A percentile compares a stretch with the other conserved stretches of the same genome.
phyloP scores from a whole-genome alignment of 768 basidiomycete species.

The Suillus occidentalis region DNA sequence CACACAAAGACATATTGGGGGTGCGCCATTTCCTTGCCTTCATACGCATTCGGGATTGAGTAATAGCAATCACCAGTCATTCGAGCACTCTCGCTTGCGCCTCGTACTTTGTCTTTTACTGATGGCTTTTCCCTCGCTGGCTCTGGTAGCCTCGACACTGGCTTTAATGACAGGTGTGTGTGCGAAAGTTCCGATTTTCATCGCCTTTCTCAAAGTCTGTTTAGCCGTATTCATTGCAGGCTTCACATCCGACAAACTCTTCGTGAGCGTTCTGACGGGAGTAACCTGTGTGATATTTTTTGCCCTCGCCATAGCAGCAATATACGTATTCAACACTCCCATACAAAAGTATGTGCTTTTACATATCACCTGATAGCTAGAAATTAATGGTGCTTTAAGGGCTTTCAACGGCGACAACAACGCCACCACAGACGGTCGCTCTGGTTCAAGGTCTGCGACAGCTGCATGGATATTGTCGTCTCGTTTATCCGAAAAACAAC shows the following conservation, averaged over 20 bases:
- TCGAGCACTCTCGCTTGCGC: neutral
- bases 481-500: no score
- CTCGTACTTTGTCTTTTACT: neutral
- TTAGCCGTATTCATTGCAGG: neutral
- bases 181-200: neutral
- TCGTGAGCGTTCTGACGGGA: neutral
- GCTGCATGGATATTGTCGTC: no score
- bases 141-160: neutral
- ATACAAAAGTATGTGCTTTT: neutral
- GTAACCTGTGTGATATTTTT: fast-evolving
- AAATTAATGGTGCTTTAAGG: neutral
- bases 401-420: neutral
- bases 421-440: neutral
- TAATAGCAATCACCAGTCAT: neutral
- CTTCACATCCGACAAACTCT: neutral
- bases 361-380: neutral
- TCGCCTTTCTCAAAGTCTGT: neutral
- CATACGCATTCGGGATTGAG: neutral
- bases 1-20: neutral
- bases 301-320: neutral
- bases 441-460: no score
- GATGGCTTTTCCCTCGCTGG: neutral
- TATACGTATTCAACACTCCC: neutral
- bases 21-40: neutral
- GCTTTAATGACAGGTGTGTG: neutral